phyloP scores from a whole-genome alignment of 495 filamentous ascomycete species.

The Parachaetomium inaequale region DNA sequence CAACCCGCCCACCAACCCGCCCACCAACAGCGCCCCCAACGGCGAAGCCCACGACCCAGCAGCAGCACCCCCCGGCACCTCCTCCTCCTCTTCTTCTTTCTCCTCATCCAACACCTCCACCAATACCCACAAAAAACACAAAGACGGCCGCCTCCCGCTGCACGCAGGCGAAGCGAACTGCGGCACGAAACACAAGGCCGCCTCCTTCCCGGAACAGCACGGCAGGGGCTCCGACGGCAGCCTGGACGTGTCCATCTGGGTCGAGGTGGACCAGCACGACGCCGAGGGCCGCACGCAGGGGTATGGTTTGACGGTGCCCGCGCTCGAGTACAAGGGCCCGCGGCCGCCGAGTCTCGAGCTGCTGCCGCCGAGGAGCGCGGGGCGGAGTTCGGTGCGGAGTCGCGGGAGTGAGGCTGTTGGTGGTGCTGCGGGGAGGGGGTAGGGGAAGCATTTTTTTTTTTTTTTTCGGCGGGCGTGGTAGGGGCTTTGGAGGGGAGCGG shows the following conservation, averaged over 20 bases:
- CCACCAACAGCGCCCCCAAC: conserved; percentile 27
- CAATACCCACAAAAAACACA: conserved; percentile 24
- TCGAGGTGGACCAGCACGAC: conserved; percentile 69
- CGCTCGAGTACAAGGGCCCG: conserved; percentile 37
- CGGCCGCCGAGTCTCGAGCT: conserved; percentile 9
- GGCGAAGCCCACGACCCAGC: conserved; percentile 5
- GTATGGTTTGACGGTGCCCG: conserved; percentile 64
- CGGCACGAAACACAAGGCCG: conserved; percentile 56
- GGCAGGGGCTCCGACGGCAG: conserved; percentile 57
- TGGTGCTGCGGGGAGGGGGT: not conserved
- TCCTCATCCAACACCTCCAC: not conserved
- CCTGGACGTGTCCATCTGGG: conserved; percentile 63
- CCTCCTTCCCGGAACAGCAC: conserved; percentile 49
- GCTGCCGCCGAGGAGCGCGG: conserved; percentile 15
- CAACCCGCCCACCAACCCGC: conserved; percentile 25
- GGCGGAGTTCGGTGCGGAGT: not conserved
- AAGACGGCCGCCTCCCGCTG: conserved; percentile 63
- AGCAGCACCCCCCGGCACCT: conserved; percentile 2
- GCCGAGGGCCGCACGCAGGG: conserved; percentile 57
- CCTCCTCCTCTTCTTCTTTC: conserved; percentile 7
- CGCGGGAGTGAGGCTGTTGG: not conserved
- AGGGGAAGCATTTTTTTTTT: not conserved
- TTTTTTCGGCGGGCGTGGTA: not conserved
- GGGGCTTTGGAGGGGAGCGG: not conserved
- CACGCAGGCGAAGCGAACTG: conserved; percentile 60